Evolutionary conservation across 139 green algal species (phyloP), one percentile per base, ranked within the genome.

Genomic region (Chlamydomonas eustigma): DNA sequence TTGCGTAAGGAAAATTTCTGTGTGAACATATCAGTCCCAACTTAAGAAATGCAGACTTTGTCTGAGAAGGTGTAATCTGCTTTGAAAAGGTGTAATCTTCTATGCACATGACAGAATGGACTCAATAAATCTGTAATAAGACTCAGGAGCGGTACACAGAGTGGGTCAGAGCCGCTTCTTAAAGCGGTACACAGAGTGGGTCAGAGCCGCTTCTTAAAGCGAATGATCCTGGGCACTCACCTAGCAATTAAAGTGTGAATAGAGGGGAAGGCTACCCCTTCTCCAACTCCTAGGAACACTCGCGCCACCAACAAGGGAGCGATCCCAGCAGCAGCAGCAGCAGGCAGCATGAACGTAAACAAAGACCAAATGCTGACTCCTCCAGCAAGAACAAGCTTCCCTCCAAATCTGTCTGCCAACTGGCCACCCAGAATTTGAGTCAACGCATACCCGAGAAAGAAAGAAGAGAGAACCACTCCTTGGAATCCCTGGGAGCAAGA

Each of bases 251-350:
- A 80, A 4, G 86, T 90, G 74, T 94, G 89, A 33, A 94, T 90
- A 50, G 89, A 72, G 0, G 90, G 90, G 77, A 94, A 93, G 18
- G 90, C 89, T 2, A 94, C 88, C 1, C 89, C 90, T 82, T 95
- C 89, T 0, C 89, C 90, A 4, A 95, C 78, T 0, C 90, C 90
- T 71, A 95, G 84, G 58, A 90, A 75, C 50, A 93, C 78, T 36
- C 88, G 85, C 1, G 83, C 81, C 33, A 71, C 79, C 8, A 95
- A 50, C 50, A 94, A 81, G 1, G 83, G 69, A 1, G 72, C 52
- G 0, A 79, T 80, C 25, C 90, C 90, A 1, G 72, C 37, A 35
- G 69, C 80, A 1, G 89, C 89, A 2, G 88, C 85, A 3, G 38
- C 36, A 0, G 90, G 89, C 0, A 89, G 93, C 31, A 84, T 35